phyloP scores from a whole-genome alignment of 163 green algal species.

The Trebouxia gelatinosa region DNA sequence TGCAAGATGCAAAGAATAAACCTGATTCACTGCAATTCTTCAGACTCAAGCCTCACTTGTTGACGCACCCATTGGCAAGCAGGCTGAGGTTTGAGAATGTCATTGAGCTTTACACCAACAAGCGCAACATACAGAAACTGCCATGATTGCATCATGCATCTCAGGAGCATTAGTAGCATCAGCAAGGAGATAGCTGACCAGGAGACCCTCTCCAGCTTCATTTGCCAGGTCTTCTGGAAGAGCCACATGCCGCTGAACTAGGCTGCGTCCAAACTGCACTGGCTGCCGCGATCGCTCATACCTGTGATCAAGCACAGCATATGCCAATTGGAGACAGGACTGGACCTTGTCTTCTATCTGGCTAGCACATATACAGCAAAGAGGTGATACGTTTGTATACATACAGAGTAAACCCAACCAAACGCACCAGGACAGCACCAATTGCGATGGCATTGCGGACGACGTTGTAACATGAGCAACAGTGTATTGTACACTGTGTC shows the following conservation, averaged over 20 bases:
- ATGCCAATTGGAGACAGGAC: too few relatives aligned
- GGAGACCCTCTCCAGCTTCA: slow-evolving; percentile 44
- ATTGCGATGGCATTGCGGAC: too few relatives aligned
- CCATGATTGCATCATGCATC: slow-evolving; percentile 1
- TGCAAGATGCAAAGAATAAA: background rate
- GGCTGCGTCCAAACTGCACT: slow-evolving; percentile 38
- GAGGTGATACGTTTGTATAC: too few relatives aligned
- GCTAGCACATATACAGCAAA: too few relatives aligned
- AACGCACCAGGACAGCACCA: too few relatives aligned
- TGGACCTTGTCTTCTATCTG: too few relatives aligned
- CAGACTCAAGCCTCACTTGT: background rate
- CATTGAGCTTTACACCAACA: background rate
- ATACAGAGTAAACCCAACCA: too few relatives aligned
- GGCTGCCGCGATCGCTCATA: slow-evolving; percentile 53
- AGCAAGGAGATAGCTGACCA: slow-evolving; percentile 36
- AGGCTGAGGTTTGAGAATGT: background rate
- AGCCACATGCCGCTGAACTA: slow-evolving; percentile 60
- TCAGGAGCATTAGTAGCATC: too few relatives aligned
- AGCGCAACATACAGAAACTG: background rate
- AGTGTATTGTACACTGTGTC: too few relatives aligned
- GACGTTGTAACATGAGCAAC: too few relatives aligned
- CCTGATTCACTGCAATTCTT: background rate
- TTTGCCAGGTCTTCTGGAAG: slow-evolving; percentile 53
- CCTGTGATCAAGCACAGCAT: slow-evolving; percentile 24
- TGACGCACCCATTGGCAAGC: background rate